Percentiles rank a stretch among this genome's conserved stretches.
Conservation (phyloP, 2,329 filamentous ascomycete genomes). For the Trichoderma oligosporum region DNA sequence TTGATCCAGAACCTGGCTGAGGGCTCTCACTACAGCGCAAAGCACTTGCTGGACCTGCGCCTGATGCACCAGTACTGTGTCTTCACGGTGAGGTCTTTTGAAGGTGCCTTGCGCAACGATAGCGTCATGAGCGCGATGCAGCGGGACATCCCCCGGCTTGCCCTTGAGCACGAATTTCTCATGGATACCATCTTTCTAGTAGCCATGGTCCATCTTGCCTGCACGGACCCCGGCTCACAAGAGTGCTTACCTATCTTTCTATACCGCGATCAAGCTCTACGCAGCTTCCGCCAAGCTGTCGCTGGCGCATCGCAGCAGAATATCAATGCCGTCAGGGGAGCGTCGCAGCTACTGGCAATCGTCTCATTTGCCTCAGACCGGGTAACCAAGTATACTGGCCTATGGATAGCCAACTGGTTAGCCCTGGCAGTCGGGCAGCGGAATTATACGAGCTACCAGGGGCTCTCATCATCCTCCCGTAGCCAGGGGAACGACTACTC, state of each 20-base stretch:
- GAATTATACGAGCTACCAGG: neutral
- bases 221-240: neutral
- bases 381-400: neutral
- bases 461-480: neutral
- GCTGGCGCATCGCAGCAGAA: neutral
- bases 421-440: neutral
- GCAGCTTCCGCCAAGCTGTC: neutral
- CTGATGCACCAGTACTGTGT: neutral
- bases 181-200: neutral
- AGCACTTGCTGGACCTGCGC: neutral
- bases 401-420: neutral
- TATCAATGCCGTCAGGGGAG: neutral
- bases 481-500: neutral
- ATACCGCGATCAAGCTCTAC: neutral
- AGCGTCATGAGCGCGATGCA: neutral
- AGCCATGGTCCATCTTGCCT: too few relatives aligned
- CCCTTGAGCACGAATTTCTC: neutral
- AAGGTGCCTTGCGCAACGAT: neutral
- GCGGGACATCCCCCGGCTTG: neutral
- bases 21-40: neutral
- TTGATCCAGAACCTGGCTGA: neutral
- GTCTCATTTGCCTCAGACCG: neutral
- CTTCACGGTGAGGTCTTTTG: neutral
- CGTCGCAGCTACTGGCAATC: neutral
- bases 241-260: neutral